phyloP scores from a whole-genome alignment of 208 protist species.

The Entamoeba moshkovskii region DNA sequence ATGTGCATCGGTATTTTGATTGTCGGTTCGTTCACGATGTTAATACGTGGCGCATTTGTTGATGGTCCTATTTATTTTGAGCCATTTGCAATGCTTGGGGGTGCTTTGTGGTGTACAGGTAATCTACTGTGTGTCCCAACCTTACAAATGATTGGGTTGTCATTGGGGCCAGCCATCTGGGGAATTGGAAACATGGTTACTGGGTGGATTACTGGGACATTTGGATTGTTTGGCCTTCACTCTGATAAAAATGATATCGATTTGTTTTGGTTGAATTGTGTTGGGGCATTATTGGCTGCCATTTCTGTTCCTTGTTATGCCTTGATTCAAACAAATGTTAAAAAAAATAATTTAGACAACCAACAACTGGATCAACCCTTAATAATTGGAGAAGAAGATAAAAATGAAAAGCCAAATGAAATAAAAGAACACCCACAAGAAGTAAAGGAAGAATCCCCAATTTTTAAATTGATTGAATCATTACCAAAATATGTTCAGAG shows the following conservation, averaged over 20 bases:
- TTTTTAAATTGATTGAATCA: not conserved
- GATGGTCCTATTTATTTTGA: not conserved
- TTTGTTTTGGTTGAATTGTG: not conserved
- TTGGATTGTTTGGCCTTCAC: not conserved
- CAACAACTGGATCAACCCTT: not conserved
- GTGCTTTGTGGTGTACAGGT: not conserved
- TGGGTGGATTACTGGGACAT: not conserved
- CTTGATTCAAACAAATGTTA: not conserved
- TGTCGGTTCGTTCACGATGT: not conserved
- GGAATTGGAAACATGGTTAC: not conserved
- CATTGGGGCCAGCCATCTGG: not conserved
- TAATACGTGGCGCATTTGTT: not conserved
- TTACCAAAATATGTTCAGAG: not conserved
- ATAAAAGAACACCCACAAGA: not conserved
- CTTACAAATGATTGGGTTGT: not conserved
- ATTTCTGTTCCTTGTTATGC: not conserved
- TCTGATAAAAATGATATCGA: not conserved
- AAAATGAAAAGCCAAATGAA: not conserved
- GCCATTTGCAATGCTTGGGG: not conserved
- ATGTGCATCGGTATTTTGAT: not conserved
- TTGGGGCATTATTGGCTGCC: not conserved
- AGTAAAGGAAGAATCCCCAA: not conserved
- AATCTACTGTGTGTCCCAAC: not conserved
- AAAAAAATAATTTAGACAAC: not conserved
- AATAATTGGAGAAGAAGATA: not conserved